Conservation (phyloP, 495 filamentous ascomycete species). For the Chaetomium fimeti region DNA sequence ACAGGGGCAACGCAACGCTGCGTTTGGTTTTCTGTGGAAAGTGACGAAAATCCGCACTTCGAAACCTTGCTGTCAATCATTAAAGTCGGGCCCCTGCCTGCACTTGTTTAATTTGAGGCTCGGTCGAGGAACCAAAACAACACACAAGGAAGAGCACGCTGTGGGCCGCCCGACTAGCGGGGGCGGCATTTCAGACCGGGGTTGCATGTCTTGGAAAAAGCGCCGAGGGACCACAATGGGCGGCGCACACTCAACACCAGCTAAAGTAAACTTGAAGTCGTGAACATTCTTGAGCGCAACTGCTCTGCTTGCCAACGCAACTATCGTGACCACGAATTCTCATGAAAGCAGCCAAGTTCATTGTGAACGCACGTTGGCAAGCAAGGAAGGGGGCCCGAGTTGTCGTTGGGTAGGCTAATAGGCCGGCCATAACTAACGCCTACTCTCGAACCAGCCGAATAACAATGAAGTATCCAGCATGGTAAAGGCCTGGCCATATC, state of each 20-base stretch:
- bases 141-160: background rate
- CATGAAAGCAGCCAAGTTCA: conserved; percentile 6
- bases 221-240: background rate
- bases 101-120: conserved; percentile 4
- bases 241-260: too few species aligned
- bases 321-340: background rate
- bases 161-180: background rate
- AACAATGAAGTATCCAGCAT: conserved; percentile 5
- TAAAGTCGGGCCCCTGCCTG: background rate
- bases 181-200: conserved; percentile 3
- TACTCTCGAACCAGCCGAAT: background rate
- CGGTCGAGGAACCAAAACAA: background rate
- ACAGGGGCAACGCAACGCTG: conserved; percentile 12
- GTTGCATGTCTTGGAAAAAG: background rate
- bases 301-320: background rate
- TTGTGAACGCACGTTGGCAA: background rate
- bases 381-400: background rate
- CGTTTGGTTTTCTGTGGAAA: conserved; percentile 6
- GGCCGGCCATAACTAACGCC: conserved; percentile 1
- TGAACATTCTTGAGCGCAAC: background rate
- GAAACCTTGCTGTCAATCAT: conserved; percentile 10
- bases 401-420: background rate
- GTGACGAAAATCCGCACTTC: conserved; percentile 11
- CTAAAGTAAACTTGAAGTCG: background rate
- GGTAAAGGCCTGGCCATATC: conserved; percentile 11